Evolutionary conservation across 2,329 filamentous ascomycete genomes (phyloP).

Genomic region (Didymella pomorum): DNA sequence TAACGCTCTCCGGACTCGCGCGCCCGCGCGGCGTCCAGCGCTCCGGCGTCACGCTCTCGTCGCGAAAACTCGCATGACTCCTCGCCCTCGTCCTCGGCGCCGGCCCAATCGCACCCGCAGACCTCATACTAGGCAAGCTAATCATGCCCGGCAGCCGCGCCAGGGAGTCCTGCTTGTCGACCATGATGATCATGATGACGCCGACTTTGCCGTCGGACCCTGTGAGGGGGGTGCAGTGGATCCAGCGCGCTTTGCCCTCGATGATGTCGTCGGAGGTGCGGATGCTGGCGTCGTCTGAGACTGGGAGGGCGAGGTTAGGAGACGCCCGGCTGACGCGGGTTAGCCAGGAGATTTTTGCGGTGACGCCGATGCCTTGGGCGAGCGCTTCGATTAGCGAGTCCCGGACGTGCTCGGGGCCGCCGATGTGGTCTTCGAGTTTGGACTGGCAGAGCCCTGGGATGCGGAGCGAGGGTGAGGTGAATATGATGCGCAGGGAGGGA

Average conservation of each 20-base stretch:
- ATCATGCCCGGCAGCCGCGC: neutral
- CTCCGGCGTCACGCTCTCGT: constrained; percentile 1
- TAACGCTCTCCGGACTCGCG: neutral
- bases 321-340: constrained; percentile 8
- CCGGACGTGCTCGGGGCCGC: constrained; percentile 59
- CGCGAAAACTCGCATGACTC: constrained; percentile 5
- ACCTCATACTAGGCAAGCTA: neutral
- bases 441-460: constrained; percentile 57
- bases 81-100: neutral
- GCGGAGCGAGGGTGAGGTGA: constrained; percentile 56
- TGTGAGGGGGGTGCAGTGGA: constrained; percentile 75
- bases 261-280: constrained; percentile 1
- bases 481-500: constrained; percentile 56
- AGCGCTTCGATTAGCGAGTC: constrained; percentile 65
- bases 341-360: constrained; percentile 74
- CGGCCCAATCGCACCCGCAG: neutral
- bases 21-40: constrained; percentile 6
- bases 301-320: neutral
- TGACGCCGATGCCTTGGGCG: constrained; percentile 72
- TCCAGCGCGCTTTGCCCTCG: constrained; percentile 71
- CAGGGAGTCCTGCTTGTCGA: constrained; percentile 64
- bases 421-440: constrained; percentile 54
- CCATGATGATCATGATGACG: constrained; percentile 78
- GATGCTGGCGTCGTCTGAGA: constrained; percentile 17
- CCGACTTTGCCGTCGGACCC: constrained; percentile 71